phyloP scores from a whole-genome alignment of 225 moss, liverwort and hornwort genomes.

The Climacium dendroides region DNA sequence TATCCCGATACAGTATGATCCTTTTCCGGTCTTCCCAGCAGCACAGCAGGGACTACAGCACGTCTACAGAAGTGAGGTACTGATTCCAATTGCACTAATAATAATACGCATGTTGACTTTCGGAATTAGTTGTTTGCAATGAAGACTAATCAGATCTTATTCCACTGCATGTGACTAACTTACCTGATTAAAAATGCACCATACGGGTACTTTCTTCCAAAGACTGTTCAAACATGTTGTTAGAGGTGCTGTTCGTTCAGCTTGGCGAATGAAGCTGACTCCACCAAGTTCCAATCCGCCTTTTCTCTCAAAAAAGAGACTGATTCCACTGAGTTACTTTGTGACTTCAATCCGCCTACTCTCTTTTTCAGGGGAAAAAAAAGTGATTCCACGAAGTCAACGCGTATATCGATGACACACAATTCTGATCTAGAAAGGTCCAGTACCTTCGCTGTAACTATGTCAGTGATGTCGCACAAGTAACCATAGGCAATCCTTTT shows the following conservation, averaged over 20 bases:
- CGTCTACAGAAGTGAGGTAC: not conserved
- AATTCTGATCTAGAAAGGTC: not conserved
- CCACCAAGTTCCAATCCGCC: not conserved
- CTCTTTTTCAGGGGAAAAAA: not conserved
- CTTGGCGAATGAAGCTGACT: not conserved
- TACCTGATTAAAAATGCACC: not conserved
- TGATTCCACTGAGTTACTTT: not conserved
- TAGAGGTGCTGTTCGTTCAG: not conserved
- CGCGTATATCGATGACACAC: not conserved
- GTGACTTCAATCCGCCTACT: not conserved
- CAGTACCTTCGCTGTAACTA: not conserved
- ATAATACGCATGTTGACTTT: not conserved
- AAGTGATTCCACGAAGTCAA: not conserved
- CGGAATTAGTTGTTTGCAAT: not conserved
- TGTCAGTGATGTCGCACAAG: not conserved
- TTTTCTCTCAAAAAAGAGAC: not conserved
- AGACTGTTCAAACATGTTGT: not conserved
- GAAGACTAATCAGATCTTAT: not conserved
- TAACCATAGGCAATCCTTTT: not conserved
- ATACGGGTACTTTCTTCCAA: not conserved
- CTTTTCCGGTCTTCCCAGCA: not conserved
- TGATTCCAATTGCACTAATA: not conserved
- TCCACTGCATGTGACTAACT: not conserved
- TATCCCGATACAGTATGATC: not conserved
- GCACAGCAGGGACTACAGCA: not conserved